Base-by-base conservation (phyloP, 2,329 filamentous ascomycete genomes). In the Claviceps pusilla region DNA sequence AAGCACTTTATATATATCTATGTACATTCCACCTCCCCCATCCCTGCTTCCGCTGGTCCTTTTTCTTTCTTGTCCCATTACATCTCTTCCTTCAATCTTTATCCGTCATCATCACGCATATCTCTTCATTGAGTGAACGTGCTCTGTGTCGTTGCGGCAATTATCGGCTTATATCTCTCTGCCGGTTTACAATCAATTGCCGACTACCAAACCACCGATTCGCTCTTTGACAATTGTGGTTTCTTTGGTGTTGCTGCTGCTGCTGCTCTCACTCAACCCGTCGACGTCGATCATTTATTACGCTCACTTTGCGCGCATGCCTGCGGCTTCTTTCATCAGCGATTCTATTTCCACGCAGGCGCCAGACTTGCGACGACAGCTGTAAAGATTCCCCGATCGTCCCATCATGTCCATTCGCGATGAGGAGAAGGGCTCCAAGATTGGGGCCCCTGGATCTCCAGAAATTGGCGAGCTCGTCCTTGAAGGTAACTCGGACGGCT, bases 401-500 rank as follows among this genome's bases (percentile, higher is more conserved):
- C 46, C 42, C 50, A 57, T 41, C 50, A 62, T 60, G 60, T 53
- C 57, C 39, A 55, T 51, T 31, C 56, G 60, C 52, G 64, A 66
- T 46, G 61, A 59, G 56, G 64, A 65, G 52, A 65, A 66, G 57
- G 59, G 61, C 49, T 59, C 62, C 56, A 63, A 64, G 55, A 54
- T 60, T 56, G 43, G 58, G 48, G 54, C 56, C 43, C 61, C 63
- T 19, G 59, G 55, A 43, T 60, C 62, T 19, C 59, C 62, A 16
- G 64, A 66, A 42, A 28, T 67, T 45, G 58, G 59, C 48, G 55
- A 59, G 5, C 57, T 68, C 50, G 58, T 54, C 33, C 42, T 54
- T 35, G 58, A 55, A 48, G 68, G 69, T 52, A 70, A 69, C 53
- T 59, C 63, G 19, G 68, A 69, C 56, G 68, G 66, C 52, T 60